These are phyloP conservation scores for Chrysanthemum makinoi DNA, from an alignment of 129 eudicot species.

Conservation along the genomic window DNA sequence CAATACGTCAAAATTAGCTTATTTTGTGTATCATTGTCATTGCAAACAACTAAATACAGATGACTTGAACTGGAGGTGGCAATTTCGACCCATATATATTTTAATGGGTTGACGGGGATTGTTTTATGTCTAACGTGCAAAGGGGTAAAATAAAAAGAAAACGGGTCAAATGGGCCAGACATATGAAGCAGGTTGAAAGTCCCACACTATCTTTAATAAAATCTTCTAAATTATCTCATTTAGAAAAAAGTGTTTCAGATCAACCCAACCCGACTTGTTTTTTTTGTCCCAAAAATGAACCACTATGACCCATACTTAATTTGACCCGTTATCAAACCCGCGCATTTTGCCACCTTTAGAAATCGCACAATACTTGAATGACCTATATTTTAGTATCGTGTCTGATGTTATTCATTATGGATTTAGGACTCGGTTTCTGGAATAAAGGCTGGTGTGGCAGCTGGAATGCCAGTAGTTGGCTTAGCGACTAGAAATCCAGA, in stretches of 20 bases:
- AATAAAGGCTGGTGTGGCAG: constrained; percentile 91
- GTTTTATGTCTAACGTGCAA: neutral
- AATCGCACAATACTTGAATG: neutral
- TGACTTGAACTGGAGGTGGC: constrained; percentile 6
- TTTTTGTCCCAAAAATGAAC: no score
- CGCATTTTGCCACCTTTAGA: constrained; percentile 4
- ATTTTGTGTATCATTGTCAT: neutral
- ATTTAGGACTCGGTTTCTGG: constrained; percentile 87
- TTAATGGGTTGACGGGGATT: neutral
- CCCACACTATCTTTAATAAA: no score
- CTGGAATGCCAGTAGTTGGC: constrained; percentile 87
- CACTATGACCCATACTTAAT: no score
- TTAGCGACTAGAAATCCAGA: constrained; percentile 75
- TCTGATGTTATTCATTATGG: neutral
- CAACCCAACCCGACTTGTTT: neutral
- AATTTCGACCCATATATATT: neutral
- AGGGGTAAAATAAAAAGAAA: neutral
- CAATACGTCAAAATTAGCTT: neutral
- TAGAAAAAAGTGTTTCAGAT: neutral
- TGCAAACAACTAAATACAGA: neutral
- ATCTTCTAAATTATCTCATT: no score
- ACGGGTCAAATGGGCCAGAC: neutral
- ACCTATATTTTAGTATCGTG: neutral
- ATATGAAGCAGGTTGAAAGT: no score
- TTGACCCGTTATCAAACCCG: no score